Evolutionary conservation across 164 flowering plant species (phyloP).

Genomic region (Magnolia sinica): DNA sequence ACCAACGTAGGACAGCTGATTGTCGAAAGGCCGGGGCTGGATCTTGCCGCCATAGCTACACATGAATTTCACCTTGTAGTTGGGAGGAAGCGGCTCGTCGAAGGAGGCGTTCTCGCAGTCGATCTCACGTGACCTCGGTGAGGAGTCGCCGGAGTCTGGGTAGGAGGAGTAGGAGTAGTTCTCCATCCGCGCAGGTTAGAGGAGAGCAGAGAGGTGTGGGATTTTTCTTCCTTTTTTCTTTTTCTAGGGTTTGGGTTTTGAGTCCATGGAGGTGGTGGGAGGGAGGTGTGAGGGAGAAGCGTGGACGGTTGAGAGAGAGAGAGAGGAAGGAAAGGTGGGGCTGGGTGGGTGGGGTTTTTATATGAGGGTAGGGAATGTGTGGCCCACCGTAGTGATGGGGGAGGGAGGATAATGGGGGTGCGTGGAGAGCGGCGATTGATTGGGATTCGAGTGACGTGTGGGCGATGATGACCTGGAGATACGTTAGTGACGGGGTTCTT

Average conservation of each 20-base stretch:
- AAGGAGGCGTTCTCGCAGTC: conserved; percentile 52
- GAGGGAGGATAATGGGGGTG: neutral
- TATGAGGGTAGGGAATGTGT: neutral
- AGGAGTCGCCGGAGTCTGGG: conserved; percentile 71
- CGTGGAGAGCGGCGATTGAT: conserved; percentile 1
- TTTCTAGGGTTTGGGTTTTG: neutral
- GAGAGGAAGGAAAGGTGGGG: neutral
- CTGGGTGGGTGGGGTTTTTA: neutral
- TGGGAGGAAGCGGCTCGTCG: conserved; percentile 37
- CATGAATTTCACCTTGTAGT: conserved; percentile 66
- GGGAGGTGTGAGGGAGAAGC: neutral
- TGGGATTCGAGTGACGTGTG: conserved; percentile 1
- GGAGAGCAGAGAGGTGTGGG: neutral
- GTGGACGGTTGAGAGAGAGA: neutral
- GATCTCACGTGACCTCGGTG: conserved; percentile 67
- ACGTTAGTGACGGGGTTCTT: neutral
- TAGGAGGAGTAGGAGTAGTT: conserved; percentile 53
- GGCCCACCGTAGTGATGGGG: conserved; percentile 8
- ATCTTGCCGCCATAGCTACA: conserved; percentile 89
- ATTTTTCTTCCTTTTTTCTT: neutral
- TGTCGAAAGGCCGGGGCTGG: conserved; percentile 66
- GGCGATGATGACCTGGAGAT: conserved; percentile 1
- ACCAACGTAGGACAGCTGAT: conserved; percentile 70
- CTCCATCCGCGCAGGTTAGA: conserved; percentile 32
- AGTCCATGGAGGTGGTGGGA: neutral